Base-by-base conservation (phyloP, 495 filamentous ascomycete species). In the Aspergillus kassunensis region DNA sequence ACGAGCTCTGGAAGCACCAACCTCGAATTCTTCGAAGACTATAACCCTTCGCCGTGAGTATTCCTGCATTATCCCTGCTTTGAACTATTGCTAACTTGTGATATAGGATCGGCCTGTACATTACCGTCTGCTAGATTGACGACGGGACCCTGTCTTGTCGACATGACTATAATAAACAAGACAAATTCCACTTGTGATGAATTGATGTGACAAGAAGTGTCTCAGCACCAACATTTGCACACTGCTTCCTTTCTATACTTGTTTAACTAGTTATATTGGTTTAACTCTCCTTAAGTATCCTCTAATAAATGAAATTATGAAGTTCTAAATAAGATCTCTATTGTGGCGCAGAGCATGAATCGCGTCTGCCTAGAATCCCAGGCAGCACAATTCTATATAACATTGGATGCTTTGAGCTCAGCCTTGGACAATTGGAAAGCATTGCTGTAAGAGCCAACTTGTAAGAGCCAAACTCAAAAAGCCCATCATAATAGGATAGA, bases 1-100 rank as follows among this genome's bases (percentile, higher is more conserved):
- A 80, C 72, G 56, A 70, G 67, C 9, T 70, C 71, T 15, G 80
- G 76, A 24, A 68, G 63, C 50, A 77, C 82, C 16, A 58, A 75
- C 37, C 59, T 90, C n/a, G 65, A 81, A 45, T 88, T 79, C 58
- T 82, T 84, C 64, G 72, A 90, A 62, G 79, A 86, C 61, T 82
- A 62, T 53, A 81, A 79, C 56, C 79, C 79, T 19, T 70, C 71
- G 46, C 80, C 85, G 58, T 73, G 67, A 58, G 71, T 70, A 24
- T 29, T 16, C 8, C 20, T 8, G 21, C n/a, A 37, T 12, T 13
- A 6, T 9, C 21, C 7, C 11, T 7, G 2, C 10, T 20, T 24
- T 18, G 16, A 25, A 27, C 16, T 9, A 18, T 43, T 12, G 44
- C 63, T 72, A 67, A 73, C 58, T 11, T 39, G 19, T 8, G 23